A percentile compares a stretch with the other conserved stretches of the same genome.
These are phyloP conservation scores for Amanita phalloides DNA, from an alignment of 768 basidiomycete species.

Conservation along the genomic window DNA sequence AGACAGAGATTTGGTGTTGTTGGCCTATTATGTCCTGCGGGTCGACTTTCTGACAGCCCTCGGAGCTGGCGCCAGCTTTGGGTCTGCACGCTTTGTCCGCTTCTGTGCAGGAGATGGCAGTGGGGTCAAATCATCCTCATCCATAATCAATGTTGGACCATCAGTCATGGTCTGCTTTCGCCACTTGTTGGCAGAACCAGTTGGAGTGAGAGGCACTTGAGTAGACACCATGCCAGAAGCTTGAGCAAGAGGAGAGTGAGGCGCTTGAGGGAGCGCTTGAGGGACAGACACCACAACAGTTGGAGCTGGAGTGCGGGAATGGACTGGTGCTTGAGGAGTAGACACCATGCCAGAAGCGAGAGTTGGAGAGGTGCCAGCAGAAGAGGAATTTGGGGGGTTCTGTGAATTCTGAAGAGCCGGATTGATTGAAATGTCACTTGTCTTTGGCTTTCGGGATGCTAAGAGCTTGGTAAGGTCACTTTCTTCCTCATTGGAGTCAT, in stretches of 20 bases:
- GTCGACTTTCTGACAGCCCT: background rate
- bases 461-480: background rate
- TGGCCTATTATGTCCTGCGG: background rate
- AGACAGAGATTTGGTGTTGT: background rate
- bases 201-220: too few relatives aligned
- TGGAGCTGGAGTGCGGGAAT: too few relatives aligned
- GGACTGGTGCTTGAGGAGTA: too few relatives aligned
- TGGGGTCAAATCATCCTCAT: background rate
- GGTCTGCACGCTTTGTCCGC: background rate
- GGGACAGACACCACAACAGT: too few relatives aligned
- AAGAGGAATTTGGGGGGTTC: too few relatives aligned
- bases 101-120: background rate
- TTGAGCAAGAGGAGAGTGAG: too few relatives aligned
- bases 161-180: background rate
- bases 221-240: too few relatives aligned
- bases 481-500: background rate
- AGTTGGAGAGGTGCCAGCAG: too few relatives aligned
- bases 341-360: too few relatives aligned
- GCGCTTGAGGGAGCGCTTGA: too few relatives aligned
- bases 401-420: background rate
- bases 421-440: background rate
- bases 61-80: background rate
- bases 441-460: background rate
- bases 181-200: background rate
- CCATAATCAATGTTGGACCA: background rate